Evolutionary conservation across 352 stramenopile genomes (phyloP), one percentile per base, ranked within the genome.

Genomic region (Thalassiosira exigua): DNA sequence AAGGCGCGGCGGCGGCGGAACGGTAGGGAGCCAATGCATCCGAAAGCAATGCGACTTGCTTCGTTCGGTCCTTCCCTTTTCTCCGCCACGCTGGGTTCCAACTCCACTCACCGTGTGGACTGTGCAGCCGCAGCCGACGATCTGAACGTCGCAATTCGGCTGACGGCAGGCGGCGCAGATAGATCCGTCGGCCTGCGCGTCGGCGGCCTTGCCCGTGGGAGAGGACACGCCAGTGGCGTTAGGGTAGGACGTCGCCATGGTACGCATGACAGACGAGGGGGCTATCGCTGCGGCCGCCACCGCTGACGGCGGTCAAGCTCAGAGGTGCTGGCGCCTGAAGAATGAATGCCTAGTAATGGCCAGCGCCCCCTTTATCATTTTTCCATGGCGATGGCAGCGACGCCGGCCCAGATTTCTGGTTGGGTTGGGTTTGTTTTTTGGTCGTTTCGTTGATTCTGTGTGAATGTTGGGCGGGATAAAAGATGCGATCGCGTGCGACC

Each of bases 131-230:
- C 88, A 93, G 19, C 60, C 61, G 4, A 50, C 29, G 41, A 91
- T 73, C 65, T 77, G 67, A 14, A 92, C 51, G 73, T 93, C 88
- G 60, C 83, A 91, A 14, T 84, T 81, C 36, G 76, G 79, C 58
- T 84, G 86, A 29, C 78, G 70, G 64, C 88, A 93, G 19, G 76
- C 76, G 29, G 50, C 76, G 70, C 88, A 93, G 0, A 78, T 69
- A 53, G 53, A 51, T 4, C 53, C 57, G 3, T 42, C 12, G 11
- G 32, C 21, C 9, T 4, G 9, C 21, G 7, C 9, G 9, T 33
- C 5, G 53, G 7, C 21, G 53, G 22, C 53, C 21, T 17, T 12
- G 46, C 12, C 46, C 5, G 5, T 4, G 46, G 21, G 12, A 26
- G 46, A 12, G 12, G 46, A 12, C 46, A 26, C 46, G 12, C 12